Percentiles rank a stretch among this genome's conserved stretches.
phyloP scores from a whole-genome alignment of 2,329 filamentous ascomycete species.

The Ophiostoma triangulosporum region DNA sequence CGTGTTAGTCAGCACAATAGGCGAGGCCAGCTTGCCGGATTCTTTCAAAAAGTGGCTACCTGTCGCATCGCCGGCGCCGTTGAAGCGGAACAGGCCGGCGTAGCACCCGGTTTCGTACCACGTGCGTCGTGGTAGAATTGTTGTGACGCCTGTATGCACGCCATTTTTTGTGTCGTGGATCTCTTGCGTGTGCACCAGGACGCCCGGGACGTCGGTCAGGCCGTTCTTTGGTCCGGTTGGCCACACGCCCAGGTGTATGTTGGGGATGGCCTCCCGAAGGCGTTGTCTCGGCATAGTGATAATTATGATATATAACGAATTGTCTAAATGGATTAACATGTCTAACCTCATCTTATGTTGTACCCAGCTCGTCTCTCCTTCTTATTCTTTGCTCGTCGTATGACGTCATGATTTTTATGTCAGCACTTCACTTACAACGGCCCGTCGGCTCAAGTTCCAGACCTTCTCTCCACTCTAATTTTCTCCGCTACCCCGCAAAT shows the following conservation, averaged over 20 bases:
- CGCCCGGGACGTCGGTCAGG: constrained; percentile 36
- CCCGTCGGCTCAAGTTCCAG: too few species aligned
- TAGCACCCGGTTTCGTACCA: constrained; percentile 30
- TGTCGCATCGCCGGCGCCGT: constrained; percentile 50
- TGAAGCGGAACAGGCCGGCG: constrained; percentile 45
- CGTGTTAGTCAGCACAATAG: constrained; percentile 46
- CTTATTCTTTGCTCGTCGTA: too few species aligned
- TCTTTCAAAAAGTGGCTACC: constrained; percentile 49
- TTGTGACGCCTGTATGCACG: constrained; percentile 31
- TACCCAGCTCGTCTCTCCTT: too few species aligned
- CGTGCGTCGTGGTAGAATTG: constrained; percentile 30
- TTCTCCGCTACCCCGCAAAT: too few species aligned
- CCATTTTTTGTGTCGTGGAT: constrained; percentile 19
- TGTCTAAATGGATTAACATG: too few species aligned
- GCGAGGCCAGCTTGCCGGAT: constrained; percentile 43
- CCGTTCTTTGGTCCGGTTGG: constrained; percentile 32
- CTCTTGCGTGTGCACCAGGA: constrained; percentile 32
- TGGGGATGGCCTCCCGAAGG: constrained; percentile 31
- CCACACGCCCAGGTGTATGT: constrained; percentile 30
- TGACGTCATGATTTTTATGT: too few species aligned
- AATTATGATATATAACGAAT: too few species aligned
- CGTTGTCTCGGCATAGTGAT: constrained; percentile 15
- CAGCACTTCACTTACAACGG: too few species aligned
- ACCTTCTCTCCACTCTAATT: too few species aligned
- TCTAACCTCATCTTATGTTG: too few species aligned